Evolutionary conservation across 1,284 basidiomycete species (phyloP), one percentile per base, ranked within the genome.

Genomic region (Ustanciosporium gigantosporum): DNA sequence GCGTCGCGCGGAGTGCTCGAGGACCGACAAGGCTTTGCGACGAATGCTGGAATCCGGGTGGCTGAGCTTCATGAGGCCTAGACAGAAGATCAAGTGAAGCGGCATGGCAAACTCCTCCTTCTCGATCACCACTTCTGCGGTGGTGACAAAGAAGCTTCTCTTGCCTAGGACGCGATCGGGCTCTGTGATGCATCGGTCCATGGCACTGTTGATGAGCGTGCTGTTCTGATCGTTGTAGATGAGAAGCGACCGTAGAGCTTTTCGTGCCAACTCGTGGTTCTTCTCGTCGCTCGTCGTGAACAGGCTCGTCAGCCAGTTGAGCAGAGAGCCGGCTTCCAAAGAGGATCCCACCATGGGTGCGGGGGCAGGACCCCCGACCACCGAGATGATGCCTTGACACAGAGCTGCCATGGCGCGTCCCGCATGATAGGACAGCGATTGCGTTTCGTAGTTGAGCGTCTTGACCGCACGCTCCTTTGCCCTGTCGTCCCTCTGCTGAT

Each of bases 61-160:
- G 25, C 89, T 88, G 3, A 96, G 83, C 76, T 94, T 94, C 17
- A 89, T 86, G 9, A 95, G 80, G 0, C 88, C 88, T 4, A 94
- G 82, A 67, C 88, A 92, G n/a, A 86, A 83, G 9, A 86, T 81
- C 71, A 94, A 90, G 23, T 84, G 82, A 67, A 90, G 88, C 8
- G 82, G 83, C 76, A 91, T 88, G 82, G 81, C 68, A 85, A 86
- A 45, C 36, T 61, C 76, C 6, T 85, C 82, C 7, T 79, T 78
- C 3, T 82, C 83, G 70, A 86, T 84, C 25, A 89, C 81, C n/a
- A 88, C 83, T 35, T 90, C 87, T 1, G 85, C 84, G 1, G 93
- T 82, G 20, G 88, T 86, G 65, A 88, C 87, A 70, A 95, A 94
- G 78, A 91, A 87, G 21, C 80, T 81, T 15, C 80, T 76, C 15